Base-by-base conservation (phyloP, 129 eudicot species). In the Saussurea involucrata region DNA sequence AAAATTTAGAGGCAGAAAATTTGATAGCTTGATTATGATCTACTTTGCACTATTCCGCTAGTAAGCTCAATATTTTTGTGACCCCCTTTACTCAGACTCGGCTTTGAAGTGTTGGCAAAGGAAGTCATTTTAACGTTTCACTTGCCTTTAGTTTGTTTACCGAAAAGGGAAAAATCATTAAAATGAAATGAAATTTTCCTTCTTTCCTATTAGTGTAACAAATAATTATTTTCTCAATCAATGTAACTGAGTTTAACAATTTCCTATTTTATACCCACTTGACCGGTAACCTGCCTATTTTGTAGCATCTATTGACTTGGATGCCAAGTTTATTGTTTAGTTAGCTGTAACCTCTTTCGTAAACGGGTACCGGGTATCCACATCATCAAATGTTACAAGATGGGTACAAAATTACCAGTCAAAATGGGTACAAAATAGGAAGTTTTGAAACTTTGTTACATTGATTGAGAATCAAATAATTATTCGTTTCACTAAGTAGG, bases 21-120 rank as follows among this genome's bases (percentile, higher is more conserved):
- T 78, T 78, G 63, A 60, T 58, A 57, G 70, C 29, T 57, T 69
- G 63, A 58, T 69, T 58, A 10, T 58, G 67, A 6, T 77, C 29
- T 68, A 24, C 20, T 32, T 77, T 77, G 69, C 20, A 49, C 71
- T 40, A 64, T 37, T 15, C 6, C 2, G 49, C 46, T 66, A 18
- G 40, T 76, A 49, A 46, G 37, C 49, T 46, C 32, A 76, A 22
- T 67, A 46, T 66, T 49, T 53, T 53, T 53, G 33, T 66, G 74
- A 37, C 57, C 40, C 18, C 5, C n/a, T 75, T 63, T 63, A 63
- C 21, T 73, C 28, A 8, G 53, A 60, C 68, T 58, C 22, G 61
- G 61, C 24, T 53, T 53, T 6, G 20, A 53, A 53, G 61, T 5
- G 9, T 5, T 12, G 10, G 55, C 11, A 21, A 34, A 15, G 69